Evolutionary conservation across 441 rosid species (phyloP).

Genomic region (Populus hybrid): DNA sequence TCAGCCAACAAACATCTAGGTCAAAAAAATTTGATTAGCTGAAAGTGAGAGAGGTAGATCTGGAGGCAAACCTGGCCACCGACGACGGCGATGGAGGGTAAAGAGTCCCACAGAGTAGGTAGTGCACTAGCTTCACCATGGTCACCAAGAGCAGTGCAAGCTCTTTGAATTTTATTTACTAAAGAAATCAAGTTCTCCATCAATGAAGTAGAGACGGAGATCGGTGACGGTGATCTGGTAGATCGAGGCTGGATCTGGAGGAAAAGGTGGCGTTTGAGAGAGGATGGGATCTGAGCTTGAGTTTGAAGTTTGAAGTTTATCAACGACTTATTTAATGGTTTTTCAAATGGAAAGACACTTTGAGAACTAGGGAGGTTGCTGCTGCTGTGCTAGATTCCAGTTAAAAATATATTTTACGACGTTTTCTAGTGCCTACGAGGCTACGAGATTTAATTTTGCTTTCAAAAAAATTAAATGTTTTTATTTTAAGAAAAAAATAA

Average conservation of each 20-base stretch:
- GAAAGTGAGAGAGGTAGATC: not conserved
- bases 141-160: slow-evolving; percentile 98
- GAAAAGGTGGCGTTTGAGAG: slow-evolving; percentile 7
- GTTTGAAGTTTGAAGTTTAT: no score
- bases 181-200: slow-evolving; percentile 94
- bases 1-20: no score
- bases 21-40: not conserved
- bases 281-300: not conserved
- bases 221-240: slow-evolving; percentile 7
- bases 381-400: not conserved
- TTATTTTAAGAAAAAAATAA: no score
- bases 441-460: no score
- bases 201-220: slow-evolving; percentile 1
- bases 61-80: slow-evolving; percentile 79
- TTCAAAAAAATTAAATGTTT: no score
- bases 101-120: slow-evolving; percentile 97
- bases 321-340: not conserved
- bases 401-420: not conserved
- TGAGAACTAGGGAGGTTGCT: not conserved
- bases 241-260: slow-evolving; percentile 41
- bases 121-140: slow-evolving; percentile 87
- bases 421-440: no score
- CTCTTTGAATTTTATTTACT: slow-evolving; percentile 96
- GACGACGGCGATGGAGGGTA: slow-evolving; percentile 96
- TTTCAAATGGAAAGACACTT: not conserved